Base-by-base conservation (phyloP, 169 alveolate species). In the Plasmodium gallinaceum region DNA sequence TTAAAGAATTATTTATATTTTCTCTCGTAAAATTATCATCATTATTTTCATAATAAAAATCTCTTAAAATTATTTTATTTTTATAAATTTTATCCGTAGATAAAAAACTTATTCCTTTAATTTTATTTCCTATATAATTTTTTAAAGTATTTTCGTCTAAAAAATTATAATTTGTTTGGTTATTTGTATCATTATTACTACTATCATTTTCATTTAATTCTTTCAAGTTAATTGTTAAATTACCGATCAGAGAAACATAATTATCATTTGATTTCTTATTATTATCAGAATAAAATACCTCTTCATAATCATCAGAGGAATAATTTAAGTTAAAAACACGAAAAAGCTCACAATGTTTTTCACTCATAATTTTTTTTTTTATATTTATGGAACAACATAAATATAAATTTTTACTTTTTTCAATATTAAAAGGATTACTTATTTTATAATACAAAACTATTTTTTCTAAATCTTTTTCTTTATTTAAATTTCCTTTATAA, bases 311-410 rank as follows among this genome's bases (percentile, higher is more conserved):
- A 69, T 86, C 88, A 2, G 66, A 24, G 6, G 88, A 54, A 64
- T 70, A 39, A 16, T 73, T 52, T 60, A 86, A 58, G 22, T 60
- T 69, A 24, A 60, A 48, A 8, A 86, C 68, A n/a, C 70, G 88
- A 12, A 70, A 86, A 16, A 46, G 45, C 7, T 86, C 75, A 7
- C 45, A 58, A 5, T 22, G 22, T 3, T 69, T 18, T 43, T 86
- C 88, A 71, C 42, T 58, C 32, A 72, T 46, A 42, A 86, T 86
- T 45, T 68, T 46, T 16, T 86, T 86, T 66, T 18, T 86, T 14
- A 61, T 73, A 71, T 86, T 62, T 70, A 86, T 71, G 37, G 26
- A 62, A 62, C 92, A 86, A 39, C 92, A 86, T 18, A 86, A 65
- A 64, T 86, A 86, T 45, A 86, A 8, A 37, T 60, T 66, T 10